Evolutionary conservation across 257 asterid genomes (phyloP), one percentile per base, ranked within the genome.

Genomic region (Jaltomata sinuosa): DNA sequence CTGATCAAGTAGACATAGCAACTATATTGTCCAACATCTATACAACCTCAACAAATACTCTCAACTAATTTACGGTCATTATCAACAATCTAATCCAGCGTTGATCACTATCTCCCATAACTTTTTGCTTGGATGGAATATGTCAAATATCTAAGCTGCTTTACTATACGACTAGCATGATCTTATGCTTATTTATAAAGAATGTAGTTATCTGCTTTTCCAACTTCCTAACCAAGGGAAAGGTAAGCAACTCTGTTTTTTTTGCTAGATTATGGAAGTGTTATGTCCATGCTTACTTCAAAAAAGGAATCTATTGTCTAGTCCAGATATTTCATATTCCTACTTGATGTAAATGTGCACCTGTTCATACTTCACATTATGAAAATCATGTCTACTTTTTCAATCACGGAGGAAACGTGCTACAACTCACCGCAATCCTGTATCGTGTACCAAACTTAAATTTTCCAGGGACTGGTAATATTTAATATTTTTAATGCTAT

Each of bases 1-100:
- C 91, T 92, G 98, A 93, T 95, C 98, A 94, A 93, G 98, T 97
- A 90, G 93, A 92, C 85, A 86, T 92, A 90, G 94, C 98, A 90
- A 91, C 94, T 93, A 91, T 92, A 91, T 93, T 91, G 95, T 93
- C 92, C 97, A 90, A 93, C 97, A 94, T 93, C 94, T 87, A 90
- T 94, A 93, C 99, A 94, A 92, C 96, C 86, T 92, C 98, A 93
- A 96, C 98, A 93, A 93, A 88, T 90, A 92, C 97, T 92, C n/a
- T n/a, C 98, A 92, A 94, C 95, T 93, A 93, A 91, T 92, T 97
- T 94, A 91, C 92, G 93, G 94, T 89, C 97, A 93, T 92, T 92
- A 90, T 88, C 99, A 95, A 94, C 99, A 92, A 89, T 93, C 91
- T 93, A 97, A 92, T 92, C 89, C 89, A 89, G 87, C 93, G 86